phyloP scores from a whole-genome alignment of 2,329 filamentous ascomycete genomes.

The Aspergillus quadrilineatus region DNA sequence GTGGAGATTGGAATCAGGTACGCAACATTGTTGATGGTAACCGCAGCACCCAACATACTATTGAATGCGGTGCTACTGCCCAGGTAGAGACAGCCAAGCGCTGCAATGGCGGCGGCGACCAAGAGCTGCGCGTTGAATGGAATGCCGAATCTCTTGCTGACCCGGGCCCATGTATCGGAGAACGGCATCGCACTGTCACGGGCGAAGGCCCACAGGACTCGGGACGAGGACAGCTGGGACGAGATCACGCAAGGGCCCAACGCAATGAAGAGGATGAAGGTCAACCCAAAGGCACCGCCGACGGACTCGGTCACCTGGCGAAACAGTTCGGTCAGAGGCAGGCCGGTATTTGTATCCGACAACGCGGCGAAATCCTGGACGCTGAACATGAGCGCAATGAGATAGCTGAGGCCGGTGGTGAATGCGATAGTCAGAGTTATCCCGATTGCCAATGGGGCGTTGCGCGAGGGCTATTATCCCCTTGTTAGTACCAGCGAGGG shows the following conservation, averaged over 20 bases:
- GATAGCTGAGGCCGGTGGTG: constrained; percentile 4
- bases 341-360: constrained; percentile 2
- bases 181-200: constrained; percentile 12
- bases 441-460: constrained; percentile 7
- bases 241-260: constrained; percentile 8
- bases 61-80: constrained; percentile 13
- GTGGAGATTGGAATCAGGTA: constrained; percentile 7
- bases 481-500: too few species aligned
- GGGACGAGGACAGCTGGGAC: constrained; percentile 9
- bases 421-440: constrained; percentile 8
- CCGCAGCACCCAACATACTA: constrained; percentile 10
- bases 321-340: constrained; percentile 8
- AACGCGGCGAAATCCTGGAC: constrained; percentile 8
- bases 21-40: constrained; percentile 11
- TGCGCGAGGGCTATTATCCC: constrained; percentile 5
- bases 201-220: constrained; percentile 13
- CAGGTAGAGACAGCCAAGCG: constrained; percentile 9
- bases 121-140: constrained; percentile 10
- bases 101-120: not conserved
- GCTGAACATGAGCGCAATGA: constrained; percentile 12
- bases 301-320: constrained; percentile 8
- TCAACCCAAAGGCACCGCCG: constrained; percentile 7
- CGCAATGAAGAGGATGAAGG: constrained; percentile 10
- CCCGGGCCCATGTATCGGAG: constrained; percentile 2
- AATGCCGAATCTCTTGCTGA: constrained; percentile 6